Evolutionary conservation across 495 filamentous ascomycete species (phyloP).

Genomic region (Aspergillus mulundensis): DNA sequence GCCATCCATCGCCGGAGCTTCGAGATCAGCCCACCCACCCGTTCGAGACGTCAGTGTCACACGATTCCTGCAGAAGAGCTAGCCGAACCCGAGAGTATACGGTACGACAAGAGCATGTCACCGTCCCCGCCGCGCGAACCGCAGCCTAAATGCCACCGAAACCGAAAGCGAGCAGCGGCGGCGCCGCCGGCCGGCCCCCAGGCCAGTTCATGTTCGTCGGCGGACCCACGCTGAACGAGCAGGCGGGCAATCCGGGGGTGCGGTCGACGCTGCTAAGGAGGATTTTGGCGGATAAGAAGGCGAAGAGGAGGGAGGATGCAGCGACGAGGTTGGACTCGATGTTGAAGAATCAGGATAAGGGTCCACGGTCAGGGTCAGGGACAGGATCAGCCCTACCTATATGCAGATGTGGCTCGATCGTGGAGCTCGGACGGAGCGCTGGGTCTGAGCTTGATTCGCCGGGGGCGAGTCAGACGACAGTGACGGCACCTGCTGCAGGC

Average conservation of each 20-base stretch:
- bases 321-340: background rate
- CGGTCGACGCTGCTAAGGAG: background rate
- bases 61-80: no score
- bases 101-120: no score
- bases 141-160: background rate
- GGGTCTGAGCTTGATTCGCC: background rate
- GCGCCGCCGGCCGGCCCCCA: background rate
- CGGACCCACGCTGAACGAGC: background rate
- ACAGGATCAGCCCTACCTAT: background rate
- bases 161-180: background rate
- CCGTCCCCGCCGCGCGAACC: background rate
- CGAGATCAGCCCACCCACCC: constrained; percentile 8
- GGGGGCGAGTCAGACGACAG: background rate
- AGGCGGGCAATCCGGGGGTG: constrained; percentile 3
- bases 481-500: no score
- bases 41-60: no score
- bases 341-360: background rate
- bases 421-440: background rate
- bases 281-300: background rate
- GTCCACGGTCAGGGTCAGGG: background rate
- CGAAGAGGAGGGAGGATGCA: background rate
- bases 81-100: no score
- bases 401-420: background rate
- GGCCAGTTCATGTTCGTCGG: constrained; percentile 7
- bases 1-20: background rate